A percentile compares a stretch with the other conserved stretches of the same genome.
phyloP scores from a whole-genome alignment of 805 yeast genomes.

The Yamadazyma insecticola region DNA sequence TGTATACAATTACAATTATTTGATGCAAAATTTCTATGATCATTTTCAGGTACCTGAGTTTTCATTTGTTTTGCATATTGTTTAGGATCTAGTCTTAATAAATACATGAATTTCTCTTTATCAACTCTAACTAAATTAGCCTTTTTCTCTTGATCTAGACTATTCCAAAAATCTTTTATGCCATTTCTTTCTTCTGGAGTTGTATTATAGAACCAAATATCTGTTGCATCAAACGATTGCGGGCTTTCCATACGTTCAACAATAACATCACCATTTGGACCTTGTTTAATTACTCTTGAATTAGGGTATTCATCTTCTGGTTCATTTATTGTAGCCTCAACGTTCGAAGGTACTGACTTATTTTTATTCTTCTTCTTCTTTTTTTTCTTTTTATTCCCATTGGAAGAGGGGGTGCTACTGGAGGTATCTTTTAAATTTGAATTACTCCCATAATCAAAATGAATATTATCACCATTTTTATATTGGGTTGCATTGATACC shows the following conservation, averaged over 20 bases:
- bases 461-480: slow-evolving; percentile 28
- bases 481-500: no score
- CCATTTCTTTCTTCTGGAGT: slow-evolving; percentile 48
- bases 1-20: slow-evolving; percentile 61
- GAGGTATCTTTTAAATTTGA: no score
- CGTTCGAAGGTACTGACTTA: slow-evolving; percentile 6
- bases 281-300: slow-evolving; percentile 66
- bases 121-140: slow-evolving; percentile 60
- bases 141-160: slow-evolving; percentile 56
- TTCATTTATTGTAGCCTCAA: slow-evolving; percentile 47
- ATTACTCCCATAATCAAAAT: slow-evolving; percentile 22
- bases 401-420: no score
- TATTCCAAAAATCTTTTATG: slow-evolving; percentile 61
- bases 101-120: slow-evolving; percentile 61
- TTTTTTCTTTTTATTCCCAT: slow-evolving; percentile 26
- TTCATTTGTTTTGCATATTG: slow-evolving; percentile 4
- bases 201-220: slow-evolving; percentile 42
- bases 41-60: no score
- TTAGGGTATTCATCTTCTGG: slow-evolving; percentile 65
- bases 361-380: slow-evolving; percentile 22
- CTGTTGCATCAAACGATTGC: no score
- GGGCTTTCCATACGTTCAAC: slow-evolving; percentile 56
- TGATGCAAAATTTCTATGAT: slow-evolving; percentile 8
- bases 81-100: slow-evolving; percentile 43
- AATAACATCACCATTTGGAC: slow-evolving; percentile 71